Evolutionary conservation across 1,284 basidiomycete species (phyloP).

Genomic region (Sporisorium scitamineum): DNA sequence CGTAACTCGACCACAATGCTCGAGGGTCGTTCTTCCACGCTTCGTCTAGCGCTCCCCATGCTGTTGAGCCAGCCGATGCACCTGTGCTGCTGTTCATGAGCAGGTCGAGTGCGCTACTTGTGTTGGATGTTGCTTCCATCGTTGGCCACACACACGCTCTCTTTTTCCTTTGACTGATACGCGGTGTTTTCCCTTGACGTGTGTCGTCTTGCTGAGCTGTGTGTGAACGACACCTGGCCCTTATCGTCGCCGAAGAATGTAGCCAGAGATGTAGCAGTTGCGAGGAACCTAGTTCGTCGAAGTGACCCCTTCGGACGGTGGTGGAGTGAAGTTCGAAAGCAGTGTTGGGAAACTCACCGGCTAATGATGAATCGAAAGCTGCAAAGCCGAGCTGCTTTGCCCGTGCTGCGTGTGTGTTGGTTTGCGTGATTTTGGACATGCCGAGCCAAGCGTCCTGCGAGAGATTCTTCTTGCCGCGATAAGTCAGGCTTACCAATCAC

Average conservation of each 20-base stretch:
- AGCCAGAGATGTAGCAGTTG: too few species aligned
- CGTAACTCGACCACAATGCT: conserved; percentile 48
- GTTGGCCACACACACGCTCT: too few species aligned
- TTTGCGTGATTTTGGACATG: conserved; percentile 5
- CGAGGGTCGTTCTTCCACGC: conserved; percentile 43
- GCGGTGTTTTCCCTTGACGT: background rate
- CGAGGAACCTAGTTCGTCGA: too few species aligned
- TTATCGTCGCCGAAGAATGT: too few species aligned
- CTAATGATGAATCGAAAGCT: too few species aligned
- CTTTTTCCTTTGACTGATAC: too few species aligned
- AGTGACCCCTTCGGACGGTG: too few species aligned
- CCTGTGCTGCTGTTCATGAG: background rate
- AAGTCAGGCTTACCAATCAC: conserved; percentile 30
- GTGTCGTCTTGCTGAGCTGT: too few species aligned
- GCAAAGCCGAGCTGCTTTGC: too few species aligned
- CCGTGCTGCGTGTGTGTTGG: conserved; percentile 5
- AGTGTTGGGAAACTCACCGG: background rate
- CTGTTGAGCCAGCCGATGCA: background rate
- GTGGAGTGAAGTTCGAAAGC: too few species aligned
- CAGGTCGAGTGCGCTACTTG: background rate
- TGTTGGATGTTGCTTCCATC: background rate
- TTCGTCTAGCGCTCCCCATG: conserved; percentile 26
- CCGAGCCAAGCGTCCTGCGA: background rate
- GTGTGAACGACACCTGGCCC: too few species aligned
- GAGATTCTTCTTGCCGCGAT: background rate